A percentile compares a stretch with the other conserved stretches of the same genome.
Evolutionary conservation across 306 rosid species (phyloP).

Genomic region (Quercus suber): DNA sequence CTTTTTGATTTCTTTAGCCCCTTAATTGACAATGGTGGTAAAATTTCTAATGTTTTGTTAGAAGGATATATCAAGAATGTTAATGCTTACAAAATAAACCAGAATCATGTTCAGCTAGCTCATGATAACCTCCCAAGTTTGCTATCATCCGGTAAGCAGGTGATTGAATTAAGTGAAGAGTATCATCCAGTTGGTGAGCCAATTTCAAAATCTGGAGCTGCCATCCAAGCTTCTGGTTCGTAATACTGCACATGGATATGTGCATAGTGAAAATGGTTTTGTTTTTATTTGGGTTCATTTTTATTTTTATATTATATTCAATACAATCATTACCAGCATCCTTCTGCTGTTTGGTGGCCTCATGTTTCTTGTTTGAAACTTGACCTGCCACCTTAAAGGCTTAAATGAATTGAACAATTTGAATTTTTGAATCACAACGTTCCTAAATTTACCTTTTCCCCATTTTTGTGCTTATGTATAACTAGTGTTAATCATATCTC

Average conservation of each 20-base stretch:
- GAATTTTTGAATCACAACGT: background rate
- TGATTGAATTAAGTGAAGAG: slow-evolving; percentile 39
- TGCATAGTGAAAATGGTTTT: background rate
- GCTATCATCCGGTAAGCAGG: slow-evolving; percentile 68
- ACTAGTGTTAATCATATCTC: background rate
- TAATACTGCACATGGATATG: slow-evolving; percentile 8
- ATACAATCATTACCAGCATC: background rate
- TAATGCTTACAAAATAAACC: slow-evolving; percentile 18
- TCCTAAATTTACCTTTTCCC: background rate
- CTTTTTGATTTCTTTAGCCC: slow-evolving; percentile 70
- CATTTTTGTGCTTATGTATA: background rate
- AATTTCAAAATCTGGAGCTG: slow-evolving; percentile 66
- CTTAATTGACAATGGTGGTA: slow-evolving; percentile 31
- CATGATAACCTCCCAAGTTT: slow-evolving; percentile 27
- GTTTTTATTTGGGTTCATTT: background rate
- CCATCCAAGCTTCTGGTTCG: slow-evolving; percentile 86
- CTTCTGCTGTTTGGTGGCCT: background rate
- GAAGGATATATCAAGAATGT: slow-evolving; percentile 13
- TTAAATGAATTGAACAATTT: background rate
- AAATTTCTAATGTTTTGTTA: slow-evolving; percentile 21
- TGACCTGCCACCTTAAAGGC: background rate
- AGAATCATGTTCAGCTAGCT: slow-evolving; percentile 19
- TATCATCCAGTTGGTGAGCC: slow-evolving; percentile 74
- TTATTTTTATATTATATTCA: background rate
- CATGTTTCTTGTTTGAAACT: background rate